Percentiles rank a stretch among this genome's conserved stretches.
Conservation (phyloP, 2,329 filamentous ascomycete genomes). For the Penicillium sp. region DNA sequence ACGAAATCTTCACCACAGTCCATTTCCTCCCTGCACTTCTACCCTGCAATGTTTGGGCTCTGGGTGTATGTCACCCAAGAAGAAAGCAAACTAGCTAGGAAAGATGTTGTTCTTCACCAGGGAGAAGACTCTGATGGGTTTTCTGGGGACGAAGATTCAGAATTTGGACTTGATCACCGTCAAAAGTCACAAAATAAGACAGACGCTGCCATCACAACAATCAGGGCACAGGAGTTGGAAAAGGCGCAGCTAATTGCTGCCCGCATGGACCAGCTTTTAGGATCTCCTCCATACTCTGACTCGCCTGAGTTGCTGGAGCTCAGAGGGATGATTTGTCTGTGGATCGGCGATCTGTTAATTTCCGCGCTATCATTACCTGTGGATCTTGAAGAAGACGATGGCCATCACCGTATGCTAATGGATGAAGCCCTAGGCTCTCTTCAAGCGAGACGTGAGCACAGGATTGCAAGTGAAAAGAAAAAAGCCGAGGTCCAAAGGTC, state of each 20-base stretch:
- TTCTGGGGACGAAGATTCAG: constrained; percentile 35
- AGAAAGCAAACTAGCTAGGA: constrained; percentile 53
- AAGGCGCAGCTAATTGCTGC: constrained; percentile 63
- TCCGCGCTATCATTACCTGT: constrained; percentile 31
- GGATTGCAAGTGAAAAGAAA: constrained; percentile 36
- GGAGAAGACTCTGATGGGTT: constrained; percentile 26
- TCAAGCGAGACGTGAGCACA: constrained; percentile 33
- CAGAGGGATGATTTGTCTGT: constrained; percentile 71
- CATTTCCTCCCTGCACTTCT: constrained; percentile 71
- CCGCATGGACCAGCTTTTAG: constrained; percentile 69
- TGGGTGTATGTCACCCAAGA: constrained; percentile 75
- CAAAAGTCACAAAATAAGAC: constrained; percentile 38
- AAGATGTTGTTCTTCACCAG: constrained; percentile 34
- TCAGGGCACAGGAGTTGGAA: constrained; percentile 55
- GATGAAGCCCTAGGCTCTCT: constrained; percentile 29
- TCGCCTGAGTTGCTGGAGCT: constrained; percentile 66
- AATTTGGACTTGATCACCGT: constrained; percentile 22
- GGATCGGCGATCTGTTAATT: constrained; percentile 65
- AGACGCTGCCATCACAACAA: constrained; percentile 29
- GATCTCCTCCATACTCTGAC: constrained; percentile 67
- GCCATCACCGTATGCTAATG: constrained; percentile 16
- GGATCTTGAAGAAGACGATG: constrained; percentile 13
- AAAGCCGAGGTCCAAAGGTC: constrained; percentile 34
- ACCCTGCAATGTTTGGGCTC: constrained; percentile 73
- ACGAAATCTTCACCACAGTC: constrained; percentile 59